Base-by-base conservation (phyloP, 345 rosid genomes). In the Eucalyptus microcorys region DNA sequence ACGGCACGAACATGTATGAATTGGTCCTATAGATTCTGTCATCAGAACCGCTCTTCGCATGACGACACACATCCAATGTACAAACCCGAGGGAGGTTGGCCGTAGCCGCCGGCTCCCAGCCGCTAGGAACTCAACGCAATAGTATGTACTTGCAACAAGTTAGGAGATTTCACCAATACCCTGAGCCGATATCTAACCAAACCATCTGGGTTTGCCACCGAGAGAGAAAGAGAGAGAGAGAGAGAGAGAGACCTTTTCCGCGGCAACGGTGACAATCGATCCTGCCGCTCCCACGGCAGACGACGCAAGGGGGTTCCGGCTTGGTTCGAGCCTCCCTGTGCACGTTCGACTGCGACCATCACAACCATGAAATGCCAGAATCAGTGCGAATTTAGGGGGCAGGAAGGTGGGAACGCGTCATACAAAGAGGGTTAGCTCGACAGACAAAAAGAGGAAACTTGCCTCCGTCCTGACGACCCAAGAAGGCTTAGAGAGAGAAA, bases 401-500 rank as follows among this genome's bases (percentile, higher is more conserved):
- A 49, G 87, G 86, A 59, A 88, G 52, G 21, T 1, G 52, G 59
- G 6, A 76, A 40, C 84, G 84, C 47, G 84, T 22, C 47, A 11
- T 40, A 3, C 47, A 10, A 76, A 42, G 47, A 76, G 84, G 13
- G 47, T 86, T 0, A 47, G 24, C 19, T 86, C 27, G 50, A 43
- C 40, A 85, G 34, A 53, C 76, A 17, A 19, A 87, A 47, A 85
- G 30, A 45, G 5, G 84, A 80, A 22, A 48, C 84, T 76, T 57
- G 92, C 99, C 98, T 96, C 96, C 30, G 98, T 95, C 93, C 90
- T 93, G 92, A 97, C 95, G 50, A 94, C 88, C 97, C 95, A 96
- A 66, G 97, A 91, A 88, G 97, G 97, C 90, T 95, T 96, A 43
- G 90, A 45, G 89, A 94, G 88, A 88, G 90, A 93, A 61, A 95